Evolutionary conservation across 441 rosid species (phyloP), one percentile per base, ranked within the genome.

Genomic region (Dalechampia spathulata): DNA sequence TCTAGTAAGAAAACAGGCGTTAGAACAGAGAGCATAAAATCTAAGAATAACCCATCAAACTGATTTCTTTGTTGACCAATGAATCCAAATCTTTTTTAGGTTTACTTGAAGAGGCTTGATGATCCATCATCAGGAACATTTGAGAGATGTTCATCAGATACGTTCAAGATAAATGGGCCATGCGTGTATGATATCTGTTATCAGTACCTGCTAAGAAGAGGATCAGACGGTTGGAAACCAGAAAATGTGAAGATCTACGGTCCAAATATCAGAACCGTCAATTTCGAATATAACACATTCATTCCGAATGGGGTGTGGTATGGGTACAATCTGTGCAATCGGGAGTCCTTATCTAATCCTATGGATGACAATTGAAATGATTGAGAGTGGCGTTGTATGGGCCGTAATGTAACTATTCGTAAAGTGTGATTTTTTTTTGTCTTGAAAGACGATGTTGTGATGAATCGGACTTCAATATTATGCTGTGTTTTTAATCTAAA

Each of bases 201-300:
- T 52, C 62, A 57, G 42, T 58, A 75, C 69, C 55, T 77, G n/a
- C 79, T 67, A 8, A 65, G 80, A 52, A 63, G 43, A 30, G 80
- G 80, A 64, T 71, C 62, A 7, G 83, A 80, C 64, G 77, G 80
- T 32, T 77, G 82, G 86, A 75, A 66, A 62, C 86, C 83, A 4
- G 75, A 73, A 63, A 73, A 61, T 13, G 77, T 73, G 44, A 73
- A 71, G 67, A 61, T 77, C 72, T 58, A 65, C 58, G 73, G 72
- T 25, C 42, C 63, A 49, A 58, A 67, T 52, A 68, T 62, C 34
- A 73, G 52, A 62, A 69, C 79, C 1, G 77, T 67, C 62, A 71
- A 67, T 12, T 75, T 75, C 58, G 43, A 77, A 44, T 73, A 53
- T 26, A 67, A 73, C 41, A 57, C 62, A 30, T 64, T 57, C 64